Percentiles rank a stretch among this genome's conserved stretches.
phyloP scores from a whole-genome alignment of 2,329 filamentous ascomycete species.

The Cladophialophora immunda region DNA sequence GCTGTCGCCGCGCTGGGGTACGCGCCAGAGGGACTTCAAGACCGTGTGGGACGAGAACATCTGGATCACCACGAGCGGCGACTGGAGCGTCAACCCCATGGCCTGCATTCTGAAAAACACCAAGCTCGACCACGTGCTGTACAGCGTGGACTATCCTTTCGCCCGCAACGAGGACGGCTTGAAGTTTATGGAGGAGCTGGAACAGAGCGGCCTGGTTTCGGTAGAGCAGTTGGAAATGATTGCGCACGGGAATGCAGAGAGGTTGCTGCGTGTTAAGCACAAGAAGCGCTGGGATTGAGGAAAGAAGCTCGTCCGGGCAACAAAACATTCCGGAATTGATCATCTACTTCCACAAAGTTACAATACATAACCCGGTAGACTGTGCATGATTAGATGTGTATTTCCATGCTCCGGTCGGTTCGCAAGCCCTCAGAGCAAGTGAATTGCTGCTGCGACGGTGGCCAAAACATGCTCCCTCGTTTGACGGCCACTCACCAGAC shows the following conservation, averaged over 20 bases:
- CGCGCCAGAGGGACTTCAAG: conserved; percentile 48
- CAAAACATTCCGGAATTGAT: no score
- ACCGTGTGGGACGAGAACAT: conserved; percentile 65
- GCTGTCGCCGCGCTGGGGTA: conserved; percentile 32
- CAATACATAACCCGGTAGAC: no score
- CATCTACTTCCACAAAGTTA: no score
- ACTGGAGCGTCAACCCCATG: conserved; percentile 60
- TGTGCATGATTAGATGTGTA: no score
- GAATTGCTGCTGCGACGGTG: no score
- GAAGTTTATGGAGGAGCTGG: conserved; percentile 59
- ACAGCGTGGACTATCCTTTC: conserved; percentile 68
- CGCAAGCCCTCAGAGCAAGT: no score
- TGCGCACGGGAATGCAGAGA: conserved; percentile 61
- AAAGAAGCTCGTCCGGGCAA: no score
- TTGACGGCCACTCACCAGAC: no score
- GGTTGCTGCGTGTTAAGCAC: conserved; percentile 47
- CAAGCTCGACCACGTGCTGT: conserved; percentile 60
- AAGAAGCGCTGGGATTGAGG: conserved; percentile 18
- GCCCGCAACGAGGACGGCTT: conserved; percentile 59
- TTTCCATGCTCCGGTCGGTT: no score
- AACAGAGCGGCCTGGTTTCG: conserved; percentile 59
- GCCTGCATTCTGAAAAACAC: conserved; percentile 48
- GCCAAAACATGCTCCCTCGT: no score
- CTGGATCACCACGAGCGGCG: conserved; percentile 66
- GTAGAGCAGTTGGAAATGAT: conserved; percentile 60